Evolutionary conservation across 805 yeast species (phyloP).

Genomic region (Ogataea polymorpha): DNA sequence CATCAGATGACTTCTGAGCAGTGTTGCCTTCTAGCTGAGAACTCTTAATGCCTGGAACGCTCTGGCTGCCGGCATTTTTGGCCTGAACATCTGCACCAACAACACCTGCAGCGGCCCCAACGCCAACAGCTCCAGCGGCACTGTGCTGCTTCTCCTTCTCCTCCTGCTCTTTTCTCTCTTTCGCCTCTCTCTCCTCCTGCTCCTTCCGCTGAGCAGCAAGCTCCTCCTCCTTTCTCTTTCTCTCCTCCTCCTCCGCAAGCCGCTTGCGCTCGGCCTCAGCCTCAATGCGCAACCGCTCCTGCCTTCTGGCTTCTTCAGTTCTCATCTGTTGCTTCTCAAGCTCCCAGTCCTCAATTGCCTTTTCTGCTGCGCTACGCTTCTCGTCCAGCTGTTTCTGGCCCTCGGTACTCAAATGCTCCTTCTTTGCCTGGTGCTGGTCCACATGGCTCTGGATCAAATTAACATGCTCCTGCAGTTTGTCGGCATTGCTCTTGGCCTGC

Average conservation of each 20-base stretch:
- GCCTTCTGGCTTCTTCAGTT: constrained; percentile 42
- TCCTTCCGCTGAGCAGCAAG: constrained; percentile 27
- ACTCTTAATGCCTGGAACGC: not conserved
- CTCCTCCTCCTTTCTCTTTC: constrained; percentile 39
- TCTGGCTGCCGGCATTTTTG: not conserved
- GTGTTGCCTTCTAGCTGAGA: not conserved
- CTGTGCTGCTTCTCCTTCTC: constrained; percentile 1
- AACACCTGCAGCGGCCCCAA: constrained; percentile 1
- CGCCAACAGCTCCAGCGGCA: constrained; percentile 5
- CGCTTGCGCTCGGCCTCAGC: constrained; percentile 38
- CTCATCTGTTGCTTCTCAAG: constrained; percentile 43
- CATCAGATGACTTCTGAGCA: no score
- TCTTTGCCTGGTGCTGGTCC: constrained; percentile 43
- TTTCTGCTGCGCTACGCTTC: constrained; percentile 41
- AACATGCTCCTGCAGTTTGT: constrained; percentile 40
- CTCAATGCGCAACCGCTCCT: constrained; percentile 41
- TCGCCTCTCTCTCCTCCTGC: constrained; percentile 4
- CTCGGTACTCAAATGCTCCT: constrained; percentile 34
- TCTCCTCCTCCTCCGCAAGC: constrained; percentile 39
- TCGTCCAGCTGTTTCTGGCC: constrained; percentile 37
- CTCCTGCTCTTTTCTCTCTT: constrained; percentile 21
- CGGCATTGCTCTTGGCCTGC: constrained; percentile 38
- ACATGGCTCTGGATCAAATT: constrained; percentile 41
- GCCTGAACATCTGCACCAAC: not conserved
- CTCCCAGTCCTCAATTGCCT: constrained; percentile 42